Evolutionary conservation across 768 basidiomycete species (phyloP), one percentile per base, ranked within the genome.

Genomic region (Coprinopsis marcescibilis): DNA sequence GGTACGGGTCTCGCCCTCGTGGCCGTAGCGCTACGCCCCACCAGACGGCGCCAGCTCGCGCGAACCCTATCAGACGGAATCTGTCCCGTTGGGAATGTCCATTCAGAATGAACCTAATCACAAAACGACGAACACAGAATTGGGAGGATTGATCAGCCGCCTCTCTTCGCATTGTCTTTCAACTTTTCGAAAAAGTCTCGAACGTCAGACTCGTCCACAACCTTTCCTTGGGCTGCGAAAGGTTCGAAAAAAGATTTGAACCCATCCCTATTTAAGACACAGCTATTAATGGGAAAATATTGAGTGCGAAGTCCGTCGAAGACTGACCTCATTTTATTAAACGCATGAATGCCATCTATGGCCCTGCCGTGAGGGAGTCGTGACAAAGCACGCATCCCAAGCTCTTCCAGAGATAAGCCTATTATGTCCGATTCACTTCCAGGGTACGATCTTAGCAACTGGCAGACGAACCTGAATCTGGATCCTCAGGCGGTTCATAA

Each of bases 401-500:
- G 74, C 58, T 89, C 87, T 60, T 91, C 89, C 26, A 92, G 65
- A 14, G 89, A 86, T 41, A 89, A 66, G 20, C 78, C 89, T 88
- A 52, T 45, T 55, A 48, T 45, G 25, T 20, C 34, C 53, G n/a
- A 30, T 29, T 27, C 14, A 45, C 10, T 35, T 25, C 43, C 8
- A 4, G 14, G 34, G 30, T 24, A 37, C 33, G 25, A 29, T 39
- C 41, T 15, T 24, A 19, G 20, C 14, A 24, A 23, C 26, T 24
- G 19, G 14, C 17, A 17, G 26, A 19, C 44, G 30, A 50, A 81
- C 89, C 80, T 51, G 81, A 88, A 59, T 92, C 89, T 8, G 89
- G 89, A 62, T 91, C 89, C 56, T 87, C 81, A 3, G 89, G 89
- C 1, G 85, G 87, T 58, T 89, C 85, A 51, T 88, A 91, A 0